These are phyloP conservation scores for Secale cereale DNA, from an alignment of 176 grass and related monocot genomes.

Conservation along the genomic window DNA sequence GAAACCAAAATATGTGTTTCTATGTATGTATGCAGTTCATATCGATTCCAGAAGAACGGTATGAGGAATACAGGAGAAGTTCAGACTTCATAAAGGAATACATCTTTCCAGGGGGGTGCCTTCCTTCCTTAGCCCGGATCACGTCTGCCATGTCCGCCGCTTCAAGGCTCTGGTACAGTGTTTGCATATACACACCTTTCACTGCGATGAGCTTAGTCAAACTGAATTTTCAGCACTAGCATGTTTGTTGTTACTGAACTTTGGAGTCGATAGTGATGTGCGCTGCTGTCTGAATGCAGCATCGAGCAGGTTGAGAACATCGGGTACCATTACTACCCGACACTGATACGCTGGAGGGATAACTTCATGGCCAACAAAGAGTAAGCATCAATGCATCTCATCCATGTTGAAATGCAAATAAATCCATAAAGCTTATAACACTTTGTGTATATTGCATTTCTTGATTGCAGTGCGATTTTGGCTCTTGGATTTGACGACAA, in stretches of 20 bases:
- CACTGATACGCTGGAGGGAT: slow-evolving; percentile 54
- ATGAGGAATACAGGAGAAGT: slow-evolving; percentile 64
- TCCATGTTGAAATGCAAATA: background rate
- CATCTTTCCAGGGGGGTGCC: slow-evolving; percentile 65
- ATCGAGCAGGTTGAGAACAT: slow-evolving; percentile 69
- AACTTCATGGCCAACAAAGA: slow-evolving; percentile 46
- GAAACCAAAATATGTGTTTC: background rate
- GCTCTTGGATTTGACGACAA: slow-evolving; percentile 60
- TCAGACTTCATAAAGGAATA: slow-evolving; percentile 76
- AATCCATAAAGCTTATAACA: background rate
- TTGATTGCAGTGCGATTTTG: slow-evolving; percentile 41
- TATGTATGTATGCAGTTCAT: slow-evolving; percentile 38
- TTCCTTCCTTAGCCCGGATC: slow-evolving; percentile 53
- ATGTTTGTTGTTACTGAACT: background rate
- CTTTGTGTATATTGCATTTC: background rate
- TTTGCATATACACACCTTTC: background rate
- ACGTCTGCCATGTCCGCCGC: slow-evolving; percentile 49
- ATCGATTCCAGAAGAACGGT: slow-evolving; percentile 62
- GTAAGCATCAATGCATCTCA: slow-evolving; percentile 13
- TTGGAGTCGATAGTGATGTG: background rate
- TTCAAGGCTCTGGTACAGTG: slow-evolving; percentile 53
- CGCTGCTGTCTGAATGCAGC: slow-evolving; percentile 14
- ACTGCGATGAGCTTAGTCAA: background rate
- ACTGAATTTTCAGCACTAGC: background rate
- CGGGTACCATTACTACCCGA: slow-evolving; percentile 60